Evolutionary conservation across 2,329 filamentous ascomycete genomes (phyloP).

Genomic region (Dothistroma septosporum): DNA sequence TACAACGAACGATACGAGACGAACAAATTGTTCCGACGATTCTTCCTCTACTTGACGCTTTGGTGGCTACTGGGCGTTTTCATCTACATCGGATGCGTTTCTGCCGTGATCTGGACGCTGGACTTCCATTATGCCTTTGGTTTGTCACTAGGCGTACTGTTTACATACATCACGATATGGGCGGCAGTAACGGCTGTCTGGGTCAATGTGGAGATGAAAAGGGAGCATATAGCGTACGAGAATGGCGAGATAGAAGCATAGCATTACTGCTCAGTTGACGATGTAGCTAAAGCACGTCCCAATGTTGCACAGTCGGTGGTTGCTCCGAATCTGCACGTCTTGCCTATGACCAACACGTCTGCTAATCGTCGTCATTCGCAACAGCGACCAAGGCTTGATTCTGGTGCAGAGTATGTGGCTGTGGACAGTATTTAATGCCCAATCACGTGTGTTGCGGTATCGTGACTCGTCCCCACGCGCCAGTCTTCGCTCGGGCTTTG

Average conservation of each 20-base stretch:
- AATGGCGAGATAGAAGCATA: conserved; percentile 23
- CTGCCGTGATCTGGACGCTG: conserved; percentile 32
- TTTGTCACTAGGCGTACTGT: conserved; percentile 27
- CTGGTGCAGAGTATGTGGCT: neutral
- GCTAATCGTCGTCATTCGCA: neutral
- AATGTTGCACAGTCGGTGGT: neutral
- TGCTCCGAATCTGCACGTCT: neutral
- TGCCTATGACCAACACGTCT: neutral
- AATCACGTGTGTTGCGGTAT: neutral
- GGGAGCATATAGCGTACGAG: conserved; percentile 30
- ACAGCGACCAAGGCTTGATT: neutral
- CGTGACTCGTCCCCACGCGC: neutral
- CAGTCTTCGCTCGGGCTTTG: neutral
- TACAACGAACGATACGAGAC: conserved; percentile 33
- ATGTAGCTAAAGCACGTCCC: neutral
- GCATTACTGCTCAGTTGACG: neutral
- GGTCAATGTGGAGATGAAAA: conserved; percentile 30
- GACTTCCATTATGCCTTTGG: conserved; percentile 33
- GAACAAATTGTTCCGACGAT: conserved; percentile 28
- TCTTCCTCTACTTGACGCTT: conserved; percentile 30
- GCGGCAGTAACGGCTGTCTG: conserved; percentile 21
- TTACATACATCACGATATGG: conserved; percentile 31
- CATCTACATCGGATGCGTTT: conserved; percentile 29
- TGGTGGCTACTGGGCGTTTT: conserved; percentile 31
- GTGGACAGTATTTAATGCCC: neutral